Conservation (phyloP, 2,329 filamentous ascomycete species). For the Dothistroma pini region DNA sequence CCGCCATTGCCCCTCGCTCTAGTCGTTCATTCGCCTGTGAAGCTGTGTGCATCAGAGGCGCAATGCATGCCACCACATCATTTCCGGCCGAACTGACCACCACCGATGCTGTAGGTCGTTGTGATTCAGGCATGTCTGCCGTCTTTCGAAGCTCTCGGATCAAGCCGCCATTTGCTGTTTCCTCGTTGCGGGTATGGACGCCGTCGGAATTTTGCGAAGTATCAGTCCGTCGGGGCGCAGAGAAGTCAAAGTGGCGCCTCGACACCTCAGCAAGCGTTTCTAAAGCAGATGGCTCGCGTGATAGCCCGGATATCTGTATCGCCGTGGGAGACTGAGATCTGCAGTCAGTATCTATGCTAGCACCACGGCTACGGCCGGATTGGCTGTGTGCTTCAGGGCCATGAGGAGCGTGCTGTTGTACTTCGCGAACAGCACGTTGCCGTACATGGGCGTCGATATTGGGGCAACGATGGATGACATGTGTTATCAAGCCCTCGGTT, state of each 20-base stretch:
- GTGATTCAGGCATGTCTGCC: neutral
- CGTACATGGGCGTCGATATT: conserved; percentile 57
- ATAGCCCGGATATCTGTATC: conserved; percentile 33
- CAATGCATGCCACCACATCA: neutral
- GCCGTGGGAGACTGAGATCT: neutral
- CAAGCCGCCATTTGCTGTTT: neutral
- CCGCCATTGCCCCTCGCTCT: conserved; percentile 1
- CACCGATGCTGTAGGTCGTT: neutral
- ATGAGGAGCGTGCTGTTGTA: neutral
- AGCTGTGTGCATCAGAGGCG: conserved; percentile 20
- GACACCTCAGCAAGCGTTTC: conserved; percentile 88
- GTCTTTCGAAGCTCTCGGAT: neutral
- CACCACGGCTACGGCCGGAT: neutral
- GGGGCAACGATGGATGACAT: conserved; percentile 83
- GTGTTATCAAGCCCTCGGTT: conserved; percentile 74
- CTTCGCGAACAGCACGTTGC: conserved; percentile 45
- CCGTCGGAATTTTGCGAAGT: neutral
- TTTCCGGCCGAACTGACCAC: neutral
- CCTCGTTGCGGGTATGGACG: neutral
- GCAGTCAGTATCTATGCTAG: neutral
- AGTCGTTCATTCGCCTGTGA: conserved; percentile 18
- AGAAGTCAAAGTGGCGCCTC: conserved; percentile 65
- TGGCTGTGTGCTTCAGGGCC: neutral
- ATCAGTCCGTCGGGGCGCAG: conserved; percentile 37
- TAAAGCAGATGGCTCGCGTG: conserved; percentile 65